These are phyloP conservation scores for Aegilops sharonensis DNA, from an alignment of 176 grass and related monocot species.

Conservation along the genomic window DNA sequence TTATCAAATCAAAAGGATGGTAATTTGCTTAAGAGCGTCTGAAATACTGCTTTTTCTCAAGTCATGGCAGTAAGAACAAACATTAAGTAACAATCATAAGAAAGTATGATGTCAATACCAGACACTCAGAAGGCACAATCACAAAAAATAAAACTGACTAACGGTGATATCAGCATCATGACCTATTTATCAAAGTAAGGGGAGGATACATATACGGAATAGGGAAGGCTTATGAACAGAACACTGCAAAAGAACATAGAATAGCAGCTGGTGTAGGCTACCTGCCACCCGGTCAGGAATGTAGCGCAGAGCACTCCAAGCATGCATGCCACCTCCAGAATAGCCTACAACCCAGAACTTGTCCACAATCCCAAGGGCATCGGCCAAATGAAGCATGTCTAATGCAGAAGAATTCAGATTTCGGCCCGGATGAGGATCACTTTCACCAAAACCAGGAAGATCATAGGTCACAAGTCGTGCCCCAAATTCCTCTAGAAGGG, in stretches of 20 bases:
- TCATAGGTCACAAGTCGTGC: slow-evolving; percentile 83
- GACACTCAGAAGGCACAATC: neutral
- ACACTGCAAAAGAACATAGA: neutral
- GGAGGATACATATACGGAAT: neutral
- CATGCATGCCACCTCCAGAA: slow-evolving; percentile 79
- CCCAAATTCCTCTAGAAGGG: slow-evolving; percentile 89
- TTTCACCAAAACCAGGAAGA: slow-evolving; percentile 99
- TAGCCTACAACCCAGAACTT: slow-evolving; percentile 98
- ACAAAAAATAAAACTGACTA: neutral
- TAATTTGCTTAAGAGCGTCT: neutral
- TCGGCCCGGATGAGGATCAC: slow-evolving; percentile 79
- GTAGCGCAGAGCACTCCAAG: slow-evolving; percentile 91
- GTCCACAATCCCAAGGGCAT: slow-evolving; percentile 50
- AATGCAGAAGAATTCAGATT: slow-evolving; percentile 89
- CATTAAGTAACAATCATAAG: neutral
- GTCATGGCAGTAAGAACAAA: neutral
- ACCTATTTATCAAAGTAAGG: neutral
- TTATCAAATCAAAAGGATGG: slow-evolving; percentile 13
- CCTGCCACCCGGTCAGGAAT: slow-evolving; percentile 92
- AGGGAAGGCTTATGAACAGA: neutral
- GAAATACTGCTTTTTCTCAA: neutral
- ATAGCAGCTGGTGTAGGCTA: slow-evolving; percentile 25
- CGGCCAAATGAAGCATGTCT: slow-evolving; percentile 92
- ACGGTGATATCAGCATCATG: neutral
- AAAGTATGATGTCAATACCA: neutral